phyloP scores from a whole-genome alignment of 495 filamentous ascomycete species.

The Endocarpon pusillum region DNA sequence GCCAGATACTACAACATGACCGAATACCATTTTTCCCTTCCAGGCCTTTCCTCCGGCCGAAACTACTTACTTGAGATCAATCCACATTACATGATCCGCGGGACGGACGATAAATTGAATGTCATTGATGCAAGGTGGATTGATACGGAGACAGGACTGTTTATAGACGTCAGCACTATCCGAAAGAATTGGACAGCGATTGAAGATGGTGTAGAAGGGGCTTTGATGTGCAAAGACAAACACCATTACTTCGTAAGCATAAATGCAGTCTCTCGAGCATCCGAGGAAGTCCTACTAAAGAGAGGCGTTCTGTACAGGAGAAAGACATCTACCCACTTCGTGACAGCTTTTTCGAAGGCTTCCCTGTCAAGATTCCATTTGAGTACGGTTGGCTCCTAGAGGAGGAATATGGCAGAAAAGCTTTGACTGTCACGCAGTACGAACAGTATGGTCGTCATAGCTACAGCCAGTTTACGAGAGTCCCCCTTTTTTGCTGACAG shows the following conservation, averaged over 20 bases:
- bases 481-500: no score
- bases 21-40: conserved; percentile 34
- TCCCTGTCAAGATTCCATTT: conserved; percentile 58
- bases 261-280: not conserved
- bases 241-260: conserved; percentile 32
- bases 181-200: conserved; percentile 25
- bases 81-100: conserved; percentile 34
- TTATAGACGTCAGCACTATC: conserved; percentile 46
- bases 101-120: conserved; percentile 29
- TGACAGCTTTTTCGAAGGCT: conserved; percentile 60
- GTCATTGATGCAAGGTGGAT: conserved; percentile 47
- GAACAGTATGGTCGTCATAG: no score
- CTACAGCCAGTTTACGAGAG: no score
- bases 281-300: not conserved
- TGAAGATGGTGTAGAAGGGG: conserved; percentile 17
- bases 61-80: conserved; percentile 44
- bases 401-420: conserved; percentile 55
- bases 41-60: conserved; percentile 22
- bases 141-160: conserved; percentile 40
- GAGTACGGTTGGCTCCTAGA: conserved; percentile 53
- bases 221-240: conserved; percentile 39
- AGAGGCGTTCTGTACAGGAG: conserved; percentile 19
- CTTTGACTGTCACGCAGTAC: conserved; percentile 46
- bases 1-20: conserved; percentile 47
- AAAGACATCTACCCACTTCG: conserved; percentile 65